Conservation (phyloP, 108 stramenopile species). For the Pseudonitzschia multiseries region DNA sequence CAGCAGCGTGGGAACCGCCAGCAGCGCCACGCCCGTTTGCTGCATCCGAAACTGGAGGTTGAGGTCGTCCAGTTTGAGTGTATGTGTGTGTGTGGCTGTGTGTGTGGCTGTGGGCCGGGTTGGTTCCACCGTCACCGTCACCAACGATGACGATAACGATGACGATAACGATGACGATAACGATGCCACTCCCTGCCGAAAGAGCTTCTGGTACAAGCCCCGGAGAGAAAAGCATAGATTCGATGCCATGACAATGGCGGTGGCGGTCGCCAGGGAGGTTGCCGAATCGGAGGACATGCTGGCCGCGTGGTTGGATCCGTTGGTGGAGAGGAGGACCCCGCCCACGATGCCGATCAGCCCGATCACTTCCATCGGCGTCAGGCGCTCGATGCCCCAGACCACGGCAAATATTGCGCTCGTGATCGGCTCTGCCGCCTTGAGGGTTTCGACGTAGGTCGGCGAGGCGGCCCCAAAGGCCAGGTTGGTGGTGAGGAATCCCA, state of each 20-base stretch:
- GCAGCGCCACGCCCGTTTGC: slow-evolving; percentile 54
- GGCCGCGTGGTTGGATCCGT: slow-evolving; percentile 37
- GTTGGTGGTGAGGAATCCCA: slow-evolving; percentile 77
- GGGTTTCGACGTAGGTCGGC: slow-evolving; percentile 81
- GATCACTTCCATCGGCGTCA: slow-evolving; percentile 45
- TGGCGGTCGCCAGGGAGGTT: slow-evolving; percentile 29
- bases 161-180: not conserved
- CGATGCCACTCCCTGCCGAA: slow-evolving; percentile 27
- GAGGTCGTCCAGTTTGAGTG: slow-evolving; percentile 51
- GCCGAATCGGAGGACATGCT: not conserved
- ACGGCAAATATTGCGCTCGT: slow-evolving; percentile 71
- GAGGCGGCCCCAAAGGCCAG: slow-evolving; percentile 56
- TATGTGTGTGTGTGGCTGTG: not conserved
- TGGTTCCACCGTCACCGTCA: no score
- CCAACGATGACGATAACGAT: not conserved
- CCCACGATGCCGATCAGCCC: slow-evolving; percentile 58
- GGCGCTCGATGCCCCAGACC: slow-evolving; percentile 61
- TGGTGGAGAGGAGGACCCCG: slow-evolving; percentile 69
- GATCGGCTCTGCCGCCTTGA: slow-evolving; percentile 87
- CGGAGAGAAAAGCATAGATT: slow-evolving; percentile 87
- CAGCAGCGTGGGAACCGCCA: slow-evolving; percentile 13
- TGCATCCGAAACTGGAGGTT: slow-evolving; percentile 84
- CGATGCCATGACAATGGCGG: slow-evolving; percentile 63
- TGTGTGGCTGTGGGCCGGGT: not conserved
- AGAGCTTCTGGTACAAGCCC: slow-evolving; percentile 80